Base-by-base conservation (phyloP, 306 rosid genomes). In the Rubus parviflorus region DNA sequence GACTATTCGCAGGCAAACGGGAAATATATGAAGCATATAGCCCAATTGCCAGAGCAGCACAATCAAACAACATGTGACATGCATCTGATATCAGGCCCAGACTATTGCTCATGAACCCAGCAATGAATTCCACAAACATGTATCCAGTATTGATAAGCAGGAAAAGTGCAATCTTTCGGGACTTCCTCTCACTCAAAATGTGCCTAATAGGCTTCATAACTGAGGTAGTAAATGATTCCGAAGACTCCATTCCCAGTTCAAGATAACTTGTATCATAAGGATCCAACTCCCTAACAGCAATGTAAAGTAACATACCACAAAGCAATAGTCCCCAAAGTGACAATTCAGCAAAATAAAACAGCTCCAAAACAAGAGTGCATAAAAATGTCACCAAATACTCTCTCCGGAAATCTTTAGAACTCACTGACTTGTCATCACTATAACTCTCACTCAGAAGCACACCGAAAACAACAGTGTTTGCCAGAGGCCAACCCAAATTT, bases 21-120 rank as follows among this genome's bases (percentile, higher is more conserved):
- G 98, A 94, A 72, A 94, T 92, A 83, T 94, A 94, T 0, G 97
- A 94, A 72, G 98, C 98, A 81, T 94, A 94, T 51, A 94, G 65
- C 74, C 98, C 98, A 82, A 94, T 90, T 9, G 98, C 97, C 83
- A 94, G 81, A 70, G 98, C 98, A 85, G 97, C 98, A 87, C 98
- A 94, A 81, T 94, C 98, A 83, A 94, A 94, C 90, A 94, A 82
- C 98, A 94, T 94, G 80, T 94, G 98, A 72, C 98, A 93, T 0
- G 97, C 98, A 87, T 93, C 98, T 6, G 98, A 90, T 77, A 93
- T 93, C 76, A 93, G 82, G 17, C 98, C 98, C 74, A 93, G 90
- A 85, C 98, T 93, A 81, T 93, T 93, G 84, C 98, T 90, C 98
- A 91, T 90, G 74, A 93, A 93, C 57, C 97, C 98, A 15, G 85